phyloP scores from a whole-genome alignment of 2,329 filamentous ascomycete genomes.

The Myriosclerotinia scirpicola region DNA sequence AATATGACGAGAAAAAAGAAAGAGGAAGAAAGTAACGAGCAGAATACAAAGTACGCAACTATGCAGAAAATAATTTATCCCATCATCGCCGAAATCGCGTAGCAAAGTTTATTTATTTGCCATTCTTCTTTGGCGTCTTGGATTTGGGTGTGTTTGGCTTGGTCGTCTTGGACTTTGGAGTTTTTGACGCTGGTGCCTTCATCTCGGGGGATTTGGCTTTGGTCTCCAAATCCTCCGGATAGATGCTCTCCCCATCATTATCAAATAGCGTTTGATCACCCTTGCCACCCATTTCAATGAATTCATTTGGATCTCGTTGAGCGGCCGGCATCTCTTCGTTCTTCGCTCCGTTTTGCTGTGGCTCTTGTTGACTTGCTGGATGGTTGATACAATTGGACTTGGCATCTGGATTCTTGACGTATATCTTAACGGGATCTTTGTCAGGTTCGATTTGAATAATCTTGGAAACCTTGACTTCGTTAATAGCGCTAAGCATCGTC shows the following conservation, averaged over 20 bases:
- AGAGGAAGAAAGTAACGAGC: neutral
- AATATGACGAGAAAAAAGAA: neutral
- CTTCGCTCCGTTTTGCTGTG: conserved; percentile 35
- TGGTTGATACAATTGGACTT: conserved; percentile 47
- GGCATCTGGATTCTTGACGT: conserved; percentile 64
- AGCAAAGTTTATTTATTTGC: neutral
- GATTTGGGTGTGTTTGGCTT: conserved; percentile 5
- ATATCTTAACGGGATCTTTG: conserved; percentile 68
- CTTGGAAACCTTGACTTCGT: conserved; percentile 65
- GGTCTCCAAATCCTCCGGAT: conserved; percentile 16
- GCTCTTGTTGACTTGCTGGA: conserved; percentile 30
- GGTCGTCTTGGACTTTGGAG: neutral
- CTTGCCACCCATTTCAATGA: conserved; percentile 80
- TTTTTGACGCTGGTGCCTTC: neutral
- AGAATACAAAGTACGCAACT: conserved; percentile 1
- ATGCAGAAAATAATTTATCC: neutral
- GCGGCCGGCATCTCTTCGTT: conserved; percentile 68
- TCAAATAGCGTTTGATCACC: conserved; percentile 79
- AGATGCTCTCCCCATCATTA: conserved; percentile 48
- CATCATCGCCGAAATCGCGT: neutral
- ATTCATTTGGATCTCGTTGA: conserved; percentile 69
- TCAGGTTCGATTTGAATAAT: conserved; percentile 56
- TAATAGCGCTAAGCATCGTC: conserved; percentile 79
- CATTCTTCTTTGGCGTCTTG: conserved; percentile 17
- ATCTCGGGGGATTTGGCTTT: conserved; percentile 10